Base-by-base conservation (phyloP, 2,329 filamentous ascomycete genomes). In the Orbilia quercus region DNA sequence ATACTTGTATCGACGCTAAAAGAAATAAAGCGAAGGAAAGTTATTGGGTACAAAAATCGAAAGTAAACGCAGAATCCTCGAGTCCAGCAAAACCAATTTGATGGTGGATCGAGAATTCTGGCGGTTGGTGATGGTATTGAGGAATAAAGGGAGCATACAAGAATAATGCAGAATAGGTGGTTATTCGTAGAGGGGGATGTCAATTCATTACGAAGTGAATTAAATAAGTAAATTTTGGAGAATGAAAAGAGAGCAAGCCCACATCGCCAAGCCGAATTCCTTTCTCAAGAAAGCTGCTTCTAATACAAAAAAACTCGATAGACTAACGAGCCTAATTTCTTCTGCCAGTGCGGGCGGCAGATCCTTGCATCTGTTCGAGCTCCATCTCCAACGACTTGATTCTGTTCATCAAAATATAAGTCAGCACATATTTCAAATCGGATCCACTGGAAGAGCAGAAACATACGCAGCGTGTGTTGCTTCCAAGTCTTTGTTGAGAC, bases 401-500 rank as follows among this genome's bases (percentile, higher is more conserved):
- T 66, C 84, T 82, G 64, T 75, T 71, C 20, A 50, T 54, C 47
- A 47, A 14, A 38, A 20, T 9, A 22, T 57, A 48, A 14, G 40
- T 62, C 57, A 71, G 50, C 34, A 38, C 54, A 22, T 16, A 28
- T 14, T 42, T 9, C 11, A 59, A 16, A 9, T 40, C n/a, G n/a
- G 11, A 38, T 23, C 12, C 6, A 11, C 1, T 14, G 20, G 31
- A 7, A 47, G 51, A 14, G 16, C 22, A 7, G 25, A 20, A 55
- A 75, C 76, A 59, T 78, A 85, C 81, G 85, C 90, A 80, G 95
- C 94, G 80, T 99, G 96, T 78, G 94, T 98, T 83, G 91, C 91
- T 85, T 99, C 95, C 82, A 99, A 88, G 81, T 99, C 95, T 89
- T 99, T 99, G 89, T 99, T 99, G 84, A 99, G 89, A 79, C 95